Conservation (phyloP, 208 protist genomes). For the Zelonia costaricensis region DNA sequence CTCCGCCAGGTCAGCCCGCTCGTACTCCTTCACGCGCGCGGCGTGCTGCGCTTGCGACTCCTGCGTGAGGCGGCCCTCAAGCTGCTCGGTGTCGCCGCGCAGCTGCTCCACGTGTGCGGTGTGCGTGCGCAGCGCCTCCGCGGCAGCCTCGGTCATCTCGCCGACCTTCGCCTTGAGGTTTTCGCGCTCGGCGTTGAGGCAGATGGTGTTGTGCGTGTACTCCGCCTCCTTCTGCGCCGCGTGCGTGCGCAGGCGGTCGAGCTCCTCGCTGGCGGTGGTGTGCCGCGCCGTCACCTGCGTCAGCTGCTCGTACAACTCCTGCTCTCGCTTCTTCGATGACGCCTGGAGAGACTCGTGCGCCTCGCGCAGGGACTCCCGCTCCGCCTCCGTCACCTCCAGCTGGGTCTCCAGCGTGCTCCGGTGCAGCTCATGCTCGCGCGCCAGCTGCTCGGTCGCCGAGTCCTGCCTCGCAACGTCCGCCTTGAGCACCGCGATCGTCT, state of each 20-base stretch:
- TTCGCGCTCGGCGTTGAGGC: slow-evolving; percentile 76
- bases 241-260: slow-evolving; percentile 36
- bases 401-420: slow-evolving; percentile 31
- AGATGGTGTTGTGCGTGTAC: slow-evolving; percentile 78
- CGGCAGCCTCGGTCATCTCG: slow-evolving; percentile 46
- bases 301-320: slow-evolving; percentile 80
- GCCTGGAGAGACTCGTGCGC: slow-evolving; percentile 38
- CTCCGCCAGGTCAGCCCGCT: slow-evolving; percentile 57
- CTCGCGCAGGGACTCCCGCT: slow-evolving; percentile 17
- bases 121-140: slow-evolving; percentile 37
- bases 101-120: slow-evolving; percentile 39
- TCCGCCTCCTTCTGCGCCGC: slow-evolving; percentile 66
- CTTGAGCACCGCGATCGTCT: slow-evolving; percentile 72
- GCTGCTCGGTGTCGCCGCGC: slow-evolving; percentile 39
- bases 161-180: slow-evolving; percentile 58
- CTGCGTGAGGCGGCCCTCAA: slow-evolving; percentile 32
- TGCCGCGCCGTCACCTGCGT: slow-evolving; percentile 76
- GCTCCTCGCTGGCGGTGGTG: slow-evolving; percentile 55
- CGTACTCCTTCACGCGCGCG: slow-evolving; percentile 26
- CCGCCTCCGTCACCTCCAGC: slow-evolving; percentile 14
- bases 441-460: slow-evolving; percentile 31
- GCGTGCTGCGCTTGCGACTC: slow-evolving; percentile 35
- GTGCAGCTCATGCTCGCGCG: slow-evolving; percentile 29
- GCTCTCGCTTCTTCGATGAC: slow-evolving; percentile 24
- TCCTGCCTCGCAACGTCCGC: slow-evolving; percentile 52